Evolutionary conservation across 2,329 filamentous ascomycete genomes (phyloP), one percentile per base, ranked within the genome.

Genomic region (Pseudocercospora ulei): DNA sequence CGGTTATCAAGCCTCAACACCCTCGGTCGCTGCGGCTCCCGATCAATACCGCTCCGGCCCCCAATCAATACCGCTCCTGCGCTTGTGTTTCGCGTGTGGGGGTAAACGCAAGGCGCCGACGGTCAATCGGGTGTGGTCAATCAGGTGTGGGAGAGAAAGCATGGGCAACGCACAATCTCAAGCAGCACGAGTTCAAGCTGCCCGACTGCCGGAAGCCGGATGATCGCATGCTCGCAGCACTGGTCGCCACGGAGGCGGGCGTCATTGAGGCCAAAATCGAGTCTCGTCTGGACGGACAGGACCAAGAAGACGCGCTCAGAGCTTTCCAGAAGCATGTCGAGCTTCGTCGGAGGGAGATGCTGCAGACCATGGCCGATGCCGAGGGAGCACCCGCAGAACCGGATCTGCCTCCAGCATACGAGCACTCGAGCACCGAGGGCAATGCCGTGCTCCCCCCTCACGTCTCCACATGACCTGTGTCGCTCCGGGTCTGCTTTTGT

Each of bases 241-340:
- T 56, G 18, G 49, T 55, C 3, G 47, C 49, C 1, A 39, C 46
- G 9, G 42, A 47, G 6, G 23, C 38, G 14, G 49, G 47, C 18
- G 41, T 50, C 6, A 50, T 55, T n/a, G 34, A 31, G n/a, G 49
- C 48, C 5, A 55, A 55, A 31, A 44, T 53, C 12, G 52, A 52
- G 25, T 35, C 48, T 5, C 29, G 24, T 7, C 25, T 23, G 5
- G 46, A 50, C 28, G 52, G 49, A 3, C 39, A 45, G 13, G 39
- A 49, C 13, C 46, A 53, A 3, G 35, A 35, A 4, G 49, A 55
- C 26, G 52, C 51, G 2, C 54, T 53, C 13, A 34, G 22, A 13
- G 46, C 37, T 11, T 47, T 56, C n/a, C 48, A 44, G 39, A 44
- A 38, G 34, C 37, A 53, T 41, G 48, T 55, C 0, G 51, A 54